Percentiles rank a stretch among this genome's conserved stretches.
Evolutionary conservation across 306 rosid species (phyloP).

Genomic region (Trichosanthes truncata): DNA sequence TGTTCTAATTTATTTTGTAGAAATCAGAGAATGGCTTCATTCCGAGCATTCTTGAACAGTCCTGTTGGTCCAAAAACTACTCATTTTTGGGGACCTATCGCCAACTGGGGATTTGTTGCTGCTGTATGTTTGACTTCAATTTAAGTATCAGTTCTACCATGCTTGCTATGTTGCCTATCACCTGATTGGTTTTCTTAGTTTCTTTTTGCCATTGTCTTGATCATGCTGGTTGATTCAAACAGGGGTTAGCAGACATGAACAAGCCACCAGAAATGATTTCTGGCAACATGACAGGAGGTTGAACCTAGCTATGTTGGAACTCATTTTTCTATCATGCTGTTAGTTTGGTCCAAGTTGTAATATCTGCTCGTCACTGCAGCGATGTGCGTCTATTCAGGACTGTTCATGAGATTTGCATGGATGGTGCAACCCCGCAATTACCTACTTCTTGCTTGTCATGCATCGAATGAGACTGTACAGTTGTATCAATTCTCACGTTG

Average conservation of each 20-base stretch:
- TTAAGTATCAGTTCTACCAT: background rate
- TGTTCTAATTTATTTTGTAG: background rate
- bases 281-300: conserved; percentile 52
- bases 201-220: background rate
- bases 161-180: background rate
- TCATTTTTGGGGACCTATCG: conserved; percentile 98
- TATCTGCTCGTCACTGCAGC: conserved; percentile 26
- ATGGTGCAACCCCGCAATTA: conserved; percentile 70
- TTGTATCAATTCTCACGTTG: conserved; percentile 61
- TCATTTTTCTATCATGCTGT: background rate
- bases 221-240: conserved; percentile 4
- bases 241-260: conserved; percentile 85
- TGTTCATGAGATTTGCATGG: conserved; percentile 78
- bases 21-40: conserved; percentile 44
- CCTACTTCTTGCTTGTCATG: conserved; percentile 58
- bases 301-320: background rate
- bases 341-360: background rate
- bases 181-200: background rate
- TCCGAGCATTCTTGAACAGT: conserved; percentile 81
- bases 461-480: conserved; percentile 60
- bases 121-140: conserved; percentile 47
- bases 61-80: conserved; percentile 94
- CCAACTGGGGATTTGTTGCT: conserved; percentile 98
- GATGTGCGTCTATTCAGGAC: conserved; percentile 58
- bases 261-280: conserved; percentile 97